phyloP scores from a whole-genome alignment of 2,329 filamentous ascomycete species.

The Chrysoporthe cubensis region DNA sequence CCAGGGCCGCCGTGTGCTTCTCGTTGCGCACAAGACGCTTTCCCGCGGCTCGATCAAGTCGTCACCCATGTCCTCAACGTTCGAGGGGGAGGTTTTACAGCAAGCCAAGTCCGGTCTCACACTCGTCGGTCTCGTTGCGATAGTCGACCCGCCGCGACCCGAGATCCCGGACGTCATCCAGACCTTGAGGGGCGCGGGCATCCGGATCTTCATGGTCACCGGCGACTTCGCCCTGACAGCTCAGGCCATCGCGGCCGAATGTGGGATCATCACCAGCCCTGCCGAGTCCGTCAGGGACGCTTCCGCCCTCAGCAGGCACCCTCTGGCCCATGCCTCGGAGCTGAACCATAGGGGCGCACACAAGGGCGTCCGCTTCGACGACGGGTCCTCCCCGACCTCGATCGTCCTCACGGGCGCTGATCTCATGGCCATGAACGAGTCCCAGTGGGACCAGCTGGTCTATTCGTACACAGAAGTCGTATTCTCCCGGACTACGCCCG shows the following conservation, averaged over 20 bases:
- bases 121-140: slow-evolving; percentile 74
- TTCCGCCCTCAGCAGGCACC: slow-evolving; percentile 51
- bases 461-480: slow-evolving; percentile 72
- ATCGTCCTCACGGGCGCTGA: slow-evolving; percentile 70
- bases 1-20: slow-evolving; percentile 68
- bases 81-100: slow-evolving; percentile 61
- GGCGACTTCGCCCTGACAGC: slow-evolving; percentile 79
- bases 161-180: slow-evolving; percentile 71
- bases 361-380: slow-evolving; percentile 24
- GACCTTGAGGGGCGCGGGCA: slow-evolving; percentile 70
- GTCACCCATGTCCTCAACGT: slow-evolving; percentile 50
- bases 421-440: slow-evolving; percentile 65
- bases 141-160: slow-evolving; percentile 76
- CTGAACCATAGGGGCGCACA: slow-evolving; percentile 28
- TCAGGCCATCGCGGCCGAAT: slow-evolving; percentile 71
- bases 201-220: slow-evolving; percentile 82
- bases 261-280: slow-evolving; percentile 67
- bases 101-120: slow-evolving; percentile 62
- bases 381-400: slow-evolving; percentile 43
- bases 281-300: slow-evolving; percentile 55
- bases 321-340: slow-evolving; percentile 19
- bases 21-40: slow-evolving; percentile 66
- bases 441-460: slow-evolving; percentile 69
- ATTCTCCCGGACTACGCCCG: slow-evolving; percentile 75
- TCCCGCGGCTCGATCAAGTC: slow-evolving; percentile 44